Base-by-base conservation (phyloP, 1,139 yeast species). In the Eremothecium cymbalariae region DNA sequence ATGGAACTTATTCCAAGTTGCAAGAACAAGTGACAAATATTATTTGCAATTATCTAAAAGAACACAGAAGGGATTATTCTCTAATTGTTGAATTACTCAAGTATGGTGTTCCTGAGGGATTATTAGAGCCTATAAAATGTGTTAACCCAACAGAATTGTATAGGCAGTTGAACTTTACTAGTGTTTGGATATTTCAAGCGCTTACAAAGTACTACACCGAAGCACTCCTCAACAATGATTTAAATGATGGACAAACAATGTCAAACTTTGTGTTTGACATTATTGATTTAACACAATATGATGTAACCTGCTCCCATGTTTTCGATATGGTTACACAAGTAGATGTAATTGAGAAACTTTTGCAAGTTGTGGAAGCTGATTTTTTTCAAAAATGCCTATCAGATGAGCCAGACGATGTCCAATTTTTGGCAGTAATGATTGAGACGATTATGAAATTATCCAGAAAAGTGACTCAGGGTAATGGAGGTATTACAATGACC, bases 181-280 rank as follows among this genome's bases (percentile, higher is more conserved):
- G 53, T 35, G 29, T 53, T 13, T 53, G 57, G 59, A 37, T 53
- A 8, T 51, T 53, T 32, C 58, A 55, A 36, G 48, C 50, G 1
- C 45, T 42, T 24, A 51, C 58, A 2, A 41, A 42, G 18, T 51
- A 38, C 32, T 40, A 41, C 22, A 31, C 52, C 11, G 41, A 40
- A 12, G 22, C 30, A n/a, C 16, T 43, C 8, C 15, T 34, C 9
- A 8, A 32, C 18, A 18, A 21, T 11, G 12, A n/a, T 9, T 27
- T 27, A 9, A 32, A 28, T 9, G 18, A 31, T 11, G 31, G 26
- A 12, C 28, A 35, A 4, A 23, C 30, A 1, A 28, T 45, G 25
- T 42, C 38, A 8, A 23, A 27, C 8, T 50, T 47, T 28, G 38
- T 55, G 13, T 44, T 47, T 27, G 45, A 44, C 6, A 36, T 53